phyloP scores from a whole-genome alignment of 768 basidiomycete species.

The Mycena floridula region DNA sequence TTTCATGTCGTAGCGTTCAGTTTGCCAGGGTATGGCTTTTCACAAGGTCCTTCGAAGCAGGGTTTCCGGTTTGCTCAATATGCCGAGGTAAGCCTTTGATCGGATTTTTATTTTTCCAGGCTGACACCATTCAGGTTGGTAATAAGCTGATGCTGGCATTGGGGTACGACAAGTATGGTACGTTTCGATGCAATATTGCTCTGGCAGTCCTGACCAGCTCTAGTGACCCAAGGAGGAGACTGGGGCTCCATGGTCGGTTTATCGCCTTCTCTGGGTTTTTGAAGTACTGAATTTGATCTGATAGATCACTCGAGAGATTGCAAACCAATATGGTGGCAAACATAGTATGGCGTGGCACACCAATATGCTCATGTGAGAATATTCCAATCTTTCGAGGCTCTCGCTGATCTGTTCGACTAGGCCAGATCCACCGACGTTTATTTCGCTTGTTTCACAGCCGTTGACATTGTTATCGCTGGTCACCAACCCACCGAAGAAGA shows the following conservation, averaged over 20 bases:
- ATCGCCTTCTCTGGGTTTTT: too few relatives aligned
- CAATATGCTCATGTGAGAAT: conserved; percentile 24
- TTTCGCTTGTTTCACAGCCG: conserved; percentile 16
- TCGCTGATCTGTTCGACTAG: conserved; percentile 6
- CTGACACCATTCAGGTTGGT: too few relatives aligned
- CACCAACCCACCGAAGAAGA: conserved; percentile 13
- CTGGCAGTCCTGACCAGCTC: too few relatives aligned
- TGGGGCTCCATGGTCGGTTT: too few relatives aligned
- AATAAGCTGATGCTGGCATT: conserved; percentile 29
- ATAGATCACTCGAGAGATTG: conserved; percentile 21
- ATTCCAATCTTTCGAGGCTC: background rate
- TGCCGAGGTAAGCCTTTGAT: conserved; percentile 22
- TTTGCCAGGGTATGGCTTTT: conserved; percentile 41
- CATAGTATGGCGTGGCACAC: conserved; percentile 28
- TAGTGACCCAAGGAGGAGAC: too few relatives aligned
- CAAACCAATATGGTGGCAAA: conserved; percentile 17
- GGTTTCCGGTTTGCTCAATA: conserved; percentile 32
- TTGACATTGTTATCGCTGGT: conserved; percentile 20
- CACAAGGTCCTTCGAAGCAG: conserved; percentile 31
- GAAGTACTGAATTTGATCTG: background rate
- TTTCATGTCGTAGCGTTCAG: conserved; percentile 45
- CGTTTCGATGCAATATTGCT: too few relatives aligned
- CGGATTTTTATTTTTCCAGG: too few relatives aligned
- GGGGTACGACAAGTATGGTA: conserved; percentile 29
- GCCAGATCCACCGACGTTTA: conserved; percentile 12